Evolutionary conservation across 2,329 filamentous ascomycete genomes (phyloP).

Genomic region (Colletotrichum paranaense): DNA sequence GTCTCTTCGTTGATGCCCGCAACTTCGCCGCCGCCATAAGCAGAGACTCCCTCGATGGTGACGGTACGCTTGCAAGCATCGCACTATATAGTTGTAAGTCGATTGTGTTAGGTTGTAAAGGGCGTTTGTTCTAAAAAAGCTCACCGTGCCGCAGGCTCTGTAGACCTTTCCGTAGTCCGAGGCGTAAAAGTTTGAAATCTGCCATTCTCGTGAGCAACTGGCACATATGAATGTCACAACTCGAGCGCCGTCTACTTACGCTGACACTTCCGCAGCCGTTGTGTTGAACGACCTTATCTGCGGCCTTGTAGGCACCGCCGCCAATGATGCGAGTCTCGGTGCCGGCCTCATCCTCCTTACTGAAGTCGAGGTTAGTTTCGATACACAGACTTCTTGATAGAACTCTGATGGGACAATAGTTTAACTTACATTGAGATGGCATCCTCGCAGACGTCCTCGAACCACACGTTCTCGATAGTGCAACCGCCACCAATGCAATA

Average conservation of each 20-base stretch:
- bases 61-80: constrained; percentile 54
- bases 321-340: constrained; percentile 41
- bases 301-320: constrained; percentile 56
- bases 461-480: constrained; percentile 42
- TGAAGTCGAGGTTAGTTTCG: not conserved
- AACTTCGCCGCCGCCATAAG: constrained; percentile 51
- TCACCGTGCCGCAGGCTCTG: constrained; percentile 30
- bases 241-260: constrained; percentile 32
- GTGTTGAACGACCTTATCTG: constrained; percentile 60
- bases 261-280: constrained; percentile 58
- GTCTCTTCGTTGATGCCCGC: constrained; percentile 56
- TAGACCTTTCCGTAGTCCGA: constrained; percentile 60
- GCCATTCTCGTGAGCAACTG: not conserved
- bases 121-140: not conserved
- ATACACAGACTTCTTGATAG: not conserved
- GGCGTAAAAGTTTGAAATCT: constrained; percentile 53
- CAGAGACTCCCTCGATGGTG: constrained; percentile 53
- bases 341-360: constrained; percentile 35
- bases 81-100: constrained; percentile 7
- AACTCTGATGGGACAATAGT: not conserved
- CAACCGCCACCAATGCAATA: constrained; percentile 42
- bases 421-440: constrained; percentile 39
- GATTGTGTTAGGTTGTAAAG: constrained; percentile 16
- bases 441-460: constrained; percentile 42
- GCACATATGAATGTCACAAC: not conserved